Percentiles rank a stretch among this genome's conserved stretches.
Conservation (phyloP, 768 basidiomycete genomes). For the Rhizopogon vulgaris region DNA sequence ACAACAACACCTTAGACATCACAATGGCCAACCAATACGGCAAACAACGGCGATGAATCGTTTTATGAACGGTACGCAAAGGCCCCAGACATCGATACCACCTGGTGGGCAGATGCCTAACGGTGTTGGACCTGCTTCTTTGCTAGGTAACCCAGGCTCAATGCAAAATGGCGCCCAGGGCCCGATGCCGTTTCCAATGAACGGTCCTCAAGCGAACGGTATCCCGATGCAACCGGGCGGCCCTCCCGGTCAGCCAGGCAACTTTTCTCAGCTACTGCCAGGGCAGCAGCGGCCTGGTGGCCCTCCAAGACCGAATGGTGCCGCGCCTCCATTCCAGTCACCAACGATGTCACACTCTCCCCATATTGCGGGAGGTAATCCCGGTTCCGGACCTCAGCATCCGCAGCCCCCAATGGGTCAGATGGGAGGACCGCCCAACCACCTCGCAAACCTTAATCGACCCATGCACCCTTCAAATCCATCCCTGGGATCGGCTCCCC, state of each 20-base stretch:
- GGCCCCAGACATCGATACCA: conserved; percentile 10
- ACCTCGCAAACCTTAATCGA: conserved; percentile 37
- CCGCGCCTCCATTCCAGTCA: conserved; percentile 47
- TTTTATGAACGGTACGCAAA: conserved; percentile 29
- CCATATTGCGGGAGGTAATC: conserved; percentile 35
- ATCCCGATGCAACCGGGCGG: conserved; percentile 26
- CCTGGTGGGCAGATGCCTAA: conserved; percentile 22
- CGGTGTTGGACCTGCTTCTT: conserved; percentile 20
- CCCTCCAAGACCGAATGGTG: conserved; percentile 38
- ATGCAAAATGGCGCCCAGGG: conserved; percentile 23
- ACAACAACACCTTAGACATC: conserved; percentile 28
- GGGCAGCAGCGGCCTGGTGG: conserved; percentile 25
- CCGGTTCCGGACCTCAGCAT: conserved; percentile 25
- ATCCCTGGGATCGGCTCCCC: conserved; percentile 30
- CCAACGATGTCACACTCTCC: conserved; percentile 62
- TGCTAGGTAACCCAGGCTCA: conserved; percentile 17
- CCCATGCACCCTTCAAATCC: conserved; percentile 48
- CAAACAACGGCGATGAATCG: conserved; percentile 23
- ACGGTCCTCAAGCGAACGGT: conserved; percentile 38
- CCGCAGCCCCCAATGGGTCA: conserved; percentile 41
- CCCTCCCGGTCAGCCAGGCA: conserved; percentile 26
- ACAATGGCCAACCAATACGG: conserved; percentile 17
- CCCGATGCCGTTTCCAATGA: conserved; percentile 16
- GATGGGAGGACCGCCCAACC: conserved; percentile 44
- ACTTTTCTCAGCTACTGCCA: conserved; percentile 27